These are phyloP conservation scores for Arthrobotrys entomopaga DNA, from an alignment of 2,329 filamentous ascomycete species.

Conservation along the genomic window DNA sequence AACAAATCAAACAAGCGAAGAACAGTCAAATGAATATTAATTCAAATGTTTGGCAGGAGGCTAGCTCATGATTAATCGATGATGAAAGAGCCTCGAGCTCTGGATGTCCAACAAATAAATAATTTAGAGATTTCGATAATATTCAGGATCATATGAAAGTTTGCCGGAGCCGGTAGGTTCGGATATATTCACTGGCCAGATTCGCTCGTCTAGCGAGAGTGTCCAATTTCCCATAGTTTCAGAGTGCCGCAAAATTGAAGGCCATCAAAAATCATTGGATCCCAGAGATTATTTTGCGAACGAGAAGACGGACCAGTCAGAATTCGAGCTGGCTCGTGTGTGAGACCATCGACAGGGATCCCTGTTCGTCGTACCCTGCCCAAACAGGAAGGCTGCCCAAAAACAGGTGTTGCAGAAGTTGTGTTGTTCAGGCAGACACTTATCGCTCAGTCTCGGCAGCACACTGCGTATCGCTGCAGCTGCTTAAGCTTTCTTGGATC, in stretches of 20 bases:
- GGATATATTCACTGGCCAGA: neutral
- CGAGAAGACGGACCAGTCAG: neutral
- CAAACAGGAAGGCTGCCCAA: neutral
- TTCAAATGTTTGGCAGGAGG: neutral
- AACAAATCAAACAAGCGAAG: constrained; percentile 6
- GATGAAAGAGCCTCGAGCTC: neutral
- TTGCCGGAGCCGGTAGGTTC: too few species aligned
- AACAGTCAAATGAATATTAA: neutral
- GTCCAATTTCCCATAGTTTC: constrained; percentile 2
- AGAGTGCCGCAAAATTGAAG: neutral
- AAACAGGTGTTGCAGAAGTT: constrained; percentile 1
- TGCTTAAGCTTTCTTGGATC: neutral
- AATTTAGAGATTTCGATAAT: too few species aligned
- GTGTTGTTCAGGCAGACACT: constrained; percentile 11
- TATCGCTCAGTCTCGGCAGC: too few species aligned
- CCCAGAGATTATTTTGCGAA: neutral
- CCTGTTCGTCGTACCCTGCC: neutral
- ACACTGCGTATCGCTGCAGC: neutral
- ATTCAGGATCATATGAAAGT: too few species aligned
- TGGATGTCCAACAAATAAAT: too few species aligned
- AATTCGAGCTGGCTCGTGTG: neutral
- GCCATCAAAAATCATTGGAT: neutral
- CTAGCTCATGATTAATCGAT: neutral
- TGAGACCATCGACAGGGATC: constrained; percentile 2
- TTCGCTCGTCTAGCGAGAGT: neutral